Percentiles rank a stretch among this genome's conserved stretches.
phyloP scores from a whole-genome alignment of 805 yeast genomes.

The Blastobotrys peoriensis region DNA sequence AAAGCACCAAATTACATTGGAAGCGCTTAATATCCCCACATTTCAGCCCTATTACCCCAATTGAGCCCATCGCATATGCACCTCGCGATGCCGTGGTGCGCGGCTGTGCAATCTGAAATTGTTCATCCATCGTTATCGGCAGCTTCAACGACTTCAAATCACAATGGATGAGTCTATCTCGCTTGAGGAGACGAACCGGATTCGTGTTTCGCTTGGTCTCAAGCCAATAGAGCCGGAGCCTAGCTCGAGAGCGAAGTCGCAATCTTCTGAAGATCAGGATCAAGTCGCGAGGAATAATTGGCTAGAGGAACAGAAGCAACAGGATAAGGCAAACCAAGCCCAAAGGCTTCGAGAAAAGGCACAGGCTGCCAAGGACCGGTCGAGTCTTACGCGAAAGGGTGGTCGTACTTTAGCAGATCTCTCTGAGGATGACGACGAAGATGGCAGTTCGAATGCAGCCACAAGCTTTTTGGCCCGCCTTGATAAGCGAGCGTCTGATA shows the following conservation, averaged over 20 bases:
- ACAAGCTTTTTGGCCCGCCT: slow-evolving; percentile 1
- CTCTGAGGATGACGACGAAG: slow-evolving; percentile 1
- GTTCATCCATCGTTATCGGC: too few species aligned
- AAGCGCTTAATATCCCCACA: too few species aligned
- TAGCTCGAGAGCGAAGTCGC: slow-evolving; percentile 26
- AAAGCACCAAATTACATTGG: too few species aligned
- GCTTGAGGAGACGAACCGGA: slow-evolving; percentile 52
- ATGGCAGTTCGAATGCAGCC: not conserved
- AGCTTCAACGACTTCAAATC: too few species aligned
- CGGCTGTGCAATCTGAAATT: too few species aligned
- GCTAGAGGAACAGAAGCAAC: slow-evolving; percentile 31
- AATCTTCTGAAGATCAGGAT: slow-evolving; percentile 22
- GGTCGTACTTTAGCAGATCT: not conserved
- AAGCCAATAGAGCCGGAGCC: slow-evolving; percentile 50
- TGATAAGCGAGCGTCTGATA: not conserved
- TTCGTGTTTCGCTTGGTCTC: slow-evolving; percentile 47
- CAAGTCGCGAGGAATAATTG: slow-evolving; percentile 34
- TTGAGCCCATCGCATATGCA: too few species aligned
- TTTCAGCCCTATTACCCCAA: too few species aligned
- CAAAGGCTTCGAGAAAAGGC: slow-evolving; percentile 1
- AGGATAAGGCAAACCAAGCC: slow-evolving; percentile 20
- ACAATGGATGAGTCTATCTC: slow-evolving; percentile 23
- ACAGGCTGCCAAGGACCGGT: not conserved
- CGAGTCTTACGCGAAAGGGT: not conserved
- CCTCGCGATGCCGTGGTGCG: too few species aligned